Percentiles rank a stretch among this genome's conserved stretches.
Evolutionary conservation across 768 basidiomycete species (phyloP).

Genomic region (Scleroderma citrinum): DNA sequence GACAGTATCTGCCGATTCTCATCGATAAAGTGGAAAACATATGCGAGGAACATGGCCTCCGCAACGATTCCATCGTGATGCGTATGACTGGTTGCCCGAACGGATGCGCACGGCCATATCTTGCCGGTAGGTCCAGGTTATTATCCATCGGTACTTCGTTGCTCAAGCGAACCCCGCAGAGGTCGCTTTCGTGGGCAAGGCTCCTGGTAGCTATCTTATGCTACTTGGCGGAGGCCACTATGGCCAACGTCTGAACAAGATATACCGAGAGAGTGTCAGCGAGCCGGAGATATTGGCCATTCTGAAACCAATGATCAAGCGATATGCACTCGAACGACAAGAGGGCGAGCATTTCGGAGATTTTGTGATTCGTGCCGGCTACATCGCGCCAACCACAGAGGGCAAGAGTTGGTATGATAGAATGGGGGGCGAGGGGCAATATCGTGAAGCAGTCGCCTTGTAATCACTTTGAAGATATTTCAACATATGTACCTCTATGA

Average conservation of each 20-base stretch:
- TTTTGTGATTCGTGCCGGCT: conserved; percentile 87
- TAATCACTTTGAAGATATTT: background rate
- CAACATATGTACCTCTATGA: too few relatives aligned
- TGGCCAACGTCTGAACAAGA: conserved; percentile 93
- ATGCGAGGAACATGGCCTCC: conserved; percentile 86
- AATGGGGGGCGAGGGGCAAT: conserved; percentile 71
- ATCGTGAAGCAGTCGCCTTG: conserved; percentile 31
- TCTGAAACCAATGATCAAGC: conserved; percentile 89
- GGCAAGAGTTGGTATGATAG: conserved; percentile 86
- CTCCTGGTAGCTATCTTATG: conserved; percentile 89
- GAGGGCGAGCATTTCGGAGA: conserved; percentile 94
- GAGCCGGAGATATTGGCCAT: conserved; percentile 91
- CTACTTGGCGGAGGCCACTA: conserved; percentile 93
- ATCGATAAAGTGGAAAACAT: conserved; percentile 94
- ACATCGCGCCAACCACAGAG: conserved; percentile 78
- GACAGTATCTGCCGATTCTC: conserved; percentile 83
- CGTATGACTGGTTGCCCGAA: conserved; percentile 98
- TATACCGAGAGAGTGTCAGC: conserved; percentile 85
- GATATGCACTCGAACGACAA: conserved; percentile 79
- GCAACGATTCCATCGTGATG: conserved; percentile 96
- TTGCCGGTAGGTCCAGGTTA: conserved; percentile 54
- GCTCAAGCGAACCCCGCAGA: conserved; percentile 39
- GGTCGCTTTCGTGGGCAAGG: conserved; percentile 95
- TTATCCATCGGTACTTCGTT: background rate
- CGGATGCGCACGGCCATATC: conserved; percentile 88